phyloP scores from a whole-genome alignment of 768 basidiomycete species.

The Bullera alba region DNA sequence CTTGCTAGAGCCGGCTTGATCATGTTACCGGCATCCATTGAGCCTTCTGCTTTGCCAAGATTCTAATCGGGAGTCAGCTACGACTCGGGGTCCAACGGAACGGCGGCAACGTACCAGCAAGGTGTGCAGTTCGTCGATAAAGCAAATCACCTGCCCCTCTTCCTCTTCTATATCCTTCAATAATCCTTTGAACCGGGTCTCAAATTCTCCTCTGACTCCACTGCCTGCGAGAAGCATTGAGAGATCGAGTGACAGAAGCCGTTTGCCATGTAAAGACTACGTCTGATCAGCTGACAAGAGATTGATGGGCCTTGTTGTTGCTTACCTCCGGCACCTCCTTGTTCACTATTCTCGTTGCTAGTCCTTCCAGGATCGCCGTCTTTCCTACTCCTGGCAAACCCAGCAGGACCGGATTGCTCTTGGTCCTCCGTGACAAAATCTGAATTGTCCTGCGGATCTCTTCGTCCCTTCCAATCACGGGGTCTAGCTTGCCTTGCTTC shows the following conservation, averaged over 20 bases:
- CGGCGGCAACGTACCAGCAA: slow-evolving; percentile 52
- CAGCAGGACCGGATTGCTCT: slow-evolving; percentile 71
- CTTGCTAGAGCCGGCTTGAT: slow-evolving; percentile 85
- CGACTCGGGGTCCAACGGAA: neutral
- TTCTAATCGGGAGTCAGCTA: slow-evolving; percentile 69
- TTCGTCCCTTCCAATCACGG: slow-evolving; percentile 62
- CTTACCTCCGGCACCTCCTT: slow-evolving; percentile 84
- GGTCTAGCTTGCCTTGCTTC: slow-evolving; percentile 76
- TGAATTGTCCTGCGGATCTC: slow-evolving; percentile 88
- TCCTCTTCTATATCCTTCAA: slow-evolving; percentile 79
- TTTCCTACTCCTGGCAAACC: slow-evolving; percentile 87
- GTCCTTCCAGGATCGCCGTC: slow-evolving; percentile 83
- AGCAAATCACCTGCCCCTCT: slow-evolving; percentile 72
- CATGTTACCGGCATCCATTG: slow-evolving; percentile 81
- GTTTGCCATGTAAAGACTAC: slow-evolving; percentile 75
- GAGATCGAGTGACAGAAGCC: slow-evolving; percentile 80
- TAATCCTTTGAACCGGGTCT: slow-evolving; percentile 85
- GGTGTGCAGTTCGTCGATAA: slow-evolving; percentile 79
- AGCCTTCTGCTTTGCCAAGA: slow-evolving; percentile 83
- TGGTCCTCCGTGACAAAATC: slow-evolving; percentile 80
- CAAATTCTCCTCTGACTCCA: slow-evolving; percentile 84
- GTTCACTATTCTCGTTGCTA: slow-evolving; percentile 76
- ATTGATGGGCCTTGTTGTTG: neutral
- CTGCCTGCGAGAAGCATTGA: slow-evolving; percentile 80
- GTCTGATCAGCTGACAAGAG: neutral